phyloP scores from a whole-genome alignment of 176 grass and related monocot species.

The Zea mays region Zm-B73-REFERENCE-NAM-5.0 NC_050103.1:3659501-3660000 shows the following conservation, averaged over 20 bases:
- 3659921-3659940: not conserved
- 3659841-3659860: conserved; percentile 90
- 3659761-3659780: conserved; percentile 45
- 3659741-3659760: conserved; percentile 41
- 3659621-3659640: not conserved
- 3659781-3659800: conserved; percentile 34
- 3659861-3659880: not conserved
- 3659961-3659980: not conserved
- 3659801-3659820: conserved; percentile 76
- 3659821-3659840: conserved; percentile 81
- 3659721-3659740: conserved; percentile 31
- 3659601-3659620: not conserved
- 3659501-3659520: conserved; percentile 26
- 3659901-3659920: not conserved
- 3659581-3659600: not conserved
- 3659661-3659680: not conserved
- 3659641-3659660: conserved; percentile 49
- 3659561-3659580: conserved; percentile 15
- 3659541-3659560: not conserved
- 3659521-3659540: not conserved
- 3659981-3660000: conserved; percentile 49
- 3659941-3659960: conserved; percentile 1
- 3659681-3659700: not conserved
- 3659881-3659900: too few relatives aligned
- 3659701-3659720: conserved; percentile 12